phyloP scores from a whole-genome alignment of 148 eudicot species.

The Rhododendron griersonianum region DNA sequence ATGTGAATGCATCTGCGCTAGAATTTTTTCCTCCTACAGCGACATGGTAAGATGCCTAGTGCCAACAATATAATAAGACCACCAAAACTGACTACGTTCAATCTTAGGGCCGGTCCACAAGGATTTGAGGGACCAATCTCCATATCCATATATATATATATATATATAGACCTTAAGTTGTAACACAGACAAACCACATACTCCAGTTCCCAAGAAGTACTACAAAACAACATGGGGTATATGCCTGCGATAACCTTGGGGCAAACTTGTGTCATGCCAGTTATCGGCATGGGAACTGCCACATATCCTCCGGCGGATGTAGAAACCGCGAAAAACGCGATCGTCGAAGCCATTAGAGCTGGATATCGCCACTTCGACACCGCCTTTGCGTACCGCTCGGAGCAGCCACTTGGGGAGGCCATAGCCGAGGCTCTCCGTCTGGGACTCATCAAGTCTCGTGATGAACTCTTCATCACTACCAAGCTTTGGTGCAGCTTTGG shows the following conservation, averaged over 20 bases:
- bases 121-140: too few species aligned
- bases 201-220: background rate
- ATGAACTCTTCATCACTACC: slow-evolving; percentile 56
- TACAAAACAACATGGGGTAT: background rate
- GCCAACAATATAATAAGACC: too few species aligned
- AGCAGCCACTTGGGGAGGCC: slow-evolving; percentile 47
- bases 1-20: too few species aligned
- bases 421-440: slow-evolving; percentile 34
- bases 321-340: slow-evolving; percentile 28
- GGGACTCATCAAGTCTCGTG: slow-evolving; percentile 46
- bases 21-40: too few species aligned
- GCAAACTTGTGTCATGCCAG: slow-evolving; percentile 28
- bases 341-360: slow-evolving; percentile 38
- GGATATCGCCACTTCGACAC: slow-evolving; percentile 65
- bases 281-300: slow-evolving; percentile 47
- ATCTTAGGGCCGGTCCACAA: too few species aligned
- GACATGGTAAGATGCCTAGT: too few species aligned
- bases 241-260: slow-evolving; percentile 12
- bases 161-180: background rate
- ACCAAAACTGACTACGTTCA: too few species aligned
- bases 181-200: background rate
- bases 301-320: slow-evolving; percentile 37
- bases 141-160: background rate
- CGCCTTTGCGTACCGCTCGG: slow-evolving; percentile 42
- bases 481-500: slow-evolving; percentile 53